phyloP scores from a whole-genome alignment of 805 yeast genomes.

The Debaryomyces hansenii region DNA sequence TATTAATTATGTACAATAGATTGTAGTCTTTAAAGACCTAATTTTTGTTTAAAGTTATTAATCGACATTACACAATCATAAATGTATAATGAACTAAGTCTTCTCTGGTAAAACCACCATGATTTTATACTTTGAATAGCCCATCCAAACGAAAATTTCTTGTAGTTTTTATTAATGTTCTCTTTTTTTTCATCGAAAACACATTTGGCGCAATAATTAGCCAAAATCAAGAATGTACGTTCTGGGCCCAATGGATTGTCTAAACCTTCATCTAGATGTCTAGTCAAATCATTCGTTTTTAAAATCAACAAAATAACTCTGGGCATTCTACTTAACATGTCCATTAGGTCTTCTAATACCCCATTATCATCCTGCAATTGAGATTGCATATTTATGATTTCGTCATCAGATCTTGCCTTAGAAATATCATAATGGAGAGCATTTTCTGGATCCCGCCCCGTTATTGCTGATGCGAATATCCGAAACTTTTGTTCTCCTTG shows the following conservation, averaged over 20 bases:
- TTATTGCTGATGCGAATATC: slow-evolving; percentile 87
- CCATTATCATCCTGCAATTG: slow-evolving; percentile 60
- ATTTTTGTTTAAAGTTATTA: slow-evolving; percentile 9
- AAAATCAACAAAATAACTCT: slow-evolving; percentile 79
- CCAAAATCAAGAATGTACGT: slow-evolving; percentile 84
- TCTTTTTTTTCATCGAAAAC: slow-evolving; percentile 71
- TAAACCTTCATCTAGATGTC: slow-evolving; percentile 82
- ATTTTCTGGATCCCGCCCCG: slow-evolving; percentile 85
- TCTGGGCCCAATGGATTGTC: slow-evolving; percentile 84
- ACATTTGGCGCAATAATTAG: slow-evolving; percentile 81
- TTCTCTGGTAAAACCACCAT: slow-evolving; percentile 36
- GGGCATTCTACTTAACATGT: slow-evolving; percentile 76
- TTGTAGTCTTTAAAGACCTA: slow-evolving; percentile 1
- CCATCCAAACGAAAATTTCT: slow-evolving; percentile 20
- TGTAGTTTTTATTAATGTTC: slow-evolving; percentile 15
- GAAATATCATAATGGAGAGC: slow-evolving; percentile 65
- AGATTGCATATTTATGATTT: slow-evolving; percentile 64
- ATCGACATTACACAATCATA: slow-evolving; percentile 33
- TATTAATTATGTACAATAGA: neutral
- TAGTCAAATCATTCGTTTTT: slow-evolving; percentile 90
- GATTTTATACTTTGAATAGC: slow-evolving; percentile 10
- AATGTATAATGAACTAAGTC: slow-evolving; percentile 30
- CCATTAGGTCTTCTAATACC: slow-evolving; percentile 73
- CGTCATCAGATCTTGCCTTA: slow-evolving; percentile 55
- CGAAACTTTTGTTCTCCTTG: slow-evolving; percentile 71